Evolutionary conservation across 2,329 filamentous ascomycete species (phyloP).

Genomic region (Teratosphaeria nubilosa): DNA sequence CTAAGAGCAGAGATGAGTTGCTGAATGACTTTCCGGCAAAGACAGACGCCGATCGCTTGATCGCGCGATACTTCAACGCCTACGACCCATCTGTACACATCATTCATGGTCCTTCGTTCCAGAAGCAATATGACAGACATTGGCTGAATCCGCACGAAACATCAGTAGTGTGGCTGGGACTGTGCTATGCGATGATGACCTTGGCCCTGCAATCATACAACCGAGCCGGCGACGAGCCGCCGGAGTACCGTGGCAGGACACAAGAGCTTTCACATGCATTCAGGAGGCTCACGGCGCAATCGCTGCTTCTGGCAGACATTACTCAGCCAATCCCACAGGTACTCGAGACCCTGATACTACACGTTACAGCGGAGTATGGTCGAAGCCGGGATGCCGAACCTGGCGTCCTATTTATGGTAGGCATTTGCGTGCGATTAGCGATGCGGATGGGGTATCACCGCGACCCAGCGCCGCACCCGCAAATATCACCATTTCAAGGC

Average conservation of each 20-base stretch:
- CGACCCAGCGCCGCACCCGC: constrained; percentile 64
- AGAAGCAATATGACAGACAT: constrained; percentile 56
- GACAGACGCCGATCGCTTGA: constrained; percentile 71
- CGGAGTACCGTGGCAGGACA: constrained; percentile 62
- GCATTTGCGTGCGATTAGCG: constrained; percentile 50
- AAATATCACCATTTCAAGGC: constrained; percentile 61
- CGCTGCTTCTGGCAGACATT: constrained; percentile 65
- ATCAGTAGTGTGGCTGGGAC: constrained; percentile 65
- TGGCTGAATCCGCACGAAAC: constrained; percentile 67
- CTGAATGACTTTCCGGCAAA: constrained; percentile 71
- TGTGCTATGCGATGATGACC: constrained; percentile 67
- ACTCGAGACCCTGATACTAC: constrained; percentile 67
- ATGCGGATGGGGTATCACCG: constrained; percentile 72
- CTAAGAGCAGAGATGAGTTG: constrained; percentile 65
- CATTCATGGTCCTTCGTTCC: constrained; percentile 65
- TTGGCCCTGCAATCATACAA: constrained; percentile 71
- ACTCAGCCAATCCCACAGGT: constrained; percentile 65
- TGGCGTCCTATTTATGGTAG: constrained; percentile 51
- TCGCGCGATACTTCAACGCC: constrained; percentile 85
- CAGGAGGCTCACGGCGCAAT: constrained; percentile 65
- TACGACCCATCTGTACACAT: constrained; percentile 53
- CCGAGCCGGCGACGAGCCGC: constrained; percentile 68
- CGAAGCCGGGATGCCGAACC: constrained; percentile 64
- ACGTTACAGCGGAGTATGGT: constrained; percentile 65
- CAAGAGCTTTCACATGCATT: constrained; percentile 45